Percentiles rank a stretch among this genome's conserved stretches.
Evolutionary conservation across 169 alveolate species (phyloP).

Genomic region (Plasmodium cynomolgi): DNA sequence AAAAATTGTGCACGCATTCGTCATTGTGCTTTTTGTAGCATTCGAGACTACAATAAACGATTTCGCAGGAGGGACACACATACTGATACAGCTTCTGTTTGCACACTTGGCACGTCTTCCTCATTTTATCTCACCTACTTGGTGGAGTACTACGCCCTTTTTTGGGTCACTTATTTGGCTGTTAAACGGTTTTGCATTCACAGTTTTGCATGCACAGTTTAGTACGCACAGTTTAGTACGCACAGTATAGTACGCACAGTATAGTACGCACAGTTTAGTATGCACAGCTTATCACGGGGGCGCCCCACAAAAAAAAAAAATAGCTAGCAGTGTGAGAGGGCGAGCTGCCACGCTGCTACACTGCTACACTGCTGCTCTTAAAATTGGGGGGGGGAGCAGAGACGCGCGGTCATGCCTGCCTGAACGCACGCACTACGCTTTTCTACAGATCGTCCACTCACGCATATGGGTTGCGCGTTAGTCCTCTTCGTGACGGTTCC

Average conservation of each 20-base stretch:
- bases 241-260: background rate
- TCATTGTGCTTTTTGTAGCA: conserved; percentile 55
- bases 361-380: background rate
- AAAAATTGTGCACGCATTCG: conserved; percentile 38
- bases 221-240: background rate
- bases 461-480: background rate
- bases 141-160: background rate
- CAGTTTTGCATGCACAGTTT: background rate
- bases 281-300: no score
- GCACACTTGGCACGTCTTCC: conserved; percentile 70
- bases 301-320: background rate
- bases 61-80: conserved; percentile 75
- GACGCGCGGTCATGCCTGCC: background rate
- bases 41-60: conserved; percentile 66
- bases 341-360: no score
- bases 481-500: background rate
- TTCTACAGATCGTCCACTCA: background rate
- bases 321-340: no score
- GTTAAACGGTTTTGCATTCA: background rate
- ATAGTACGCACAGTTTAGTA: no score
- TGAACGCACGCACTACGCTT: background rate
- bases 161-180: background rate
- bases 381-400: background rate
- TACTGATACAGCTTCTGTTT: conserved; percentile 50
- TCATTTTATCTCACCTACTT: background rate